phyloP scores from a whole-genome alignment of 371 early-diverging fungal species.

The Apophysomyces variabilis region DNA sequence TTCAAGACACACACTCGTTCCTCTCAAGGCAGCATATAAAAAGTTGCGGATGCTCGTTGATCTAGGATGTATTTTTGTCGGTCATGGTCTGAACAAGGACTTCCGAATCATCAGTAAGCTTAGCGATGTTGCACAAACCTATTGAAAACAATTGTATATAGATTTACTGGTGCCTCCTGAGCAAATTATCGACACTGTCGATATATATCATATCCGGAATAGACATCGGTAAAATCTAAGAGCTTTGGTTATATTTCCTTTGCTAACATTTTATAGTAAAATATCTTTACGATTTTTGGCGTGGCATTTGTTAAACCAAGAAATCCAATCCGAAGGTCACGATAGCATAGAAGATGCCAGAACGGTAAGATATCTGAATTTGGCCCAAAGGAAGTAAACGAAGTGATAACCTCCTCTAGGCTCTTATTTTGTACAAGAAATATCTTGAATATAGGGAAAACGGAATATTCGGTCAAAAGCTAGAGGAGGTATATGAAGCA shows the following conservation, averaged over 20 bases:
- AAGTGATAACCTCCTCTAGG: constrained; percentile 40
- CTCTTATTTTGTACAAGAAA: constrained; percentile 81
- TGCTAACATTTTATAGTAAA: constrained; percentile 52
- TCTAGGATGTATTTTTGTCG: constrained; percentile 88
- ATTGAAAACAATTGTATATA: constrained; percentile 19
- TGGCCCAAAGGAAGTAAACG: neutral
- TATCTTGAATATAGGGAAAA: constrained; percentile 68
- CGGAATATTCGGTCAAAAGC: constrained; percentile 70
- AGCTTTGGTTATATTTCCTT: neutral
- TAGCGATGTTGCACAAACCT: constrained; percentile 8
- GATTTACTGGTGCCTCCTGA: constrained; percentile 85
- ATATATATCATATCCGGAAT: constrained; percentile 83
- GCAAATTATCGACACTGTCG: constrained; percentile 92
- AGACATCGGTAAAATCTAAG: constrained; percentile 59
- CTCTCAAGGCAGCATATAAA: constrained; percentile 88
- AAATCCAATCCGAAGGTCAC: constrained; percentile 88
- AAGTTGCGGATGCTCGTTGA: constrained; percentile 88
- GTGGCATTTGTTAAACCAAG: constrained; percentile 84
- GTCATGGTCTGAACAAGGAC: constrained; percentile 93
- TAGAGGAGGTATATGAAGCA: constrained; percentile 85
- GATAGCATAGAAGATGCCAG: constrained; percentile 94
- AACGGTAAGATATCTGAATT: constrained; percentile 55
- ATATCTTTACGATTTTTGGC: constrained; percentile 90
- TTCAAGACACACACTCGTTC: constrained; percentile 81
- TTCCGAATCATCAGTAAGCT: constrained; percentile 84